Conservation (phyloP, 2,329 filamentous ascomycete species). For the Aspergillus hortae region DNA sequence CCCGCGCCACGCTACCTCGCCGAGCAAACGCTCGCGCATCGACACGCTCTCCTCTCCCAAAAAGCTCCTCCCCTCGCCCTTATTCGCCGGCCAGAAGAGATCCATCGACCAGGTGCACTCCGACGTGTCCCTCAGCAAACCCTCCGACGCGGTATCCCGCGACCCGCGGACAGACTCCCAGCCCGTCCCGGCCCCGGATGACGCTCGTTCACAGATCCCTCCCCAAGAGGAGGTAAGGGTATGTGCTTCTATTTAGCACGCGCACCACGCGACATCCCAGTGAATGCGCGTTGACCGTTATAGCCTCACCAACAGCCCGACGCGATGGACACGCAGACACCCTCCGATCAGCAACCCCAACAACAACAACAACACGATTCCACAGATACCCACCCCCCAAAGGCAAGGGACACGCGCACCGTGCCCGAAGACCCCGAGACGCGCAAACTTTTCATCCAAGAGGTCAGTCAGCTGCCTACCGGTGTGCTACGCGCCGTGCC, state of each 20-base stretch:
- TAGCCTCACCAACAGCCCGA: conserved; percentile 11
- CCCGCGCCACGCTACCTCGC: conserved; percentile 20
- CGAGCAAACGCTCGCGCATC: conserved; percentile 25
- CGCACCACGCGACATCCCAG: no score
- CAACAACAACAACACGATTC: conserved; percentile 18
- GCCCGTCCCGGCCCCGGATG: not conserved
- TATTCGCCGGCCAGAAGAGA: conserved; percentile 39
- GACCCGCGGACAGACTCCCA: not conserved
- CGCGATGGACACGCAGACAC: conserved; percentile 14
- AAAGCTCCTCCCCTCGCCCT: conserved; percentile 31
- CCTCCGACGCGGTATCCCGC: conserved; percentile 3
- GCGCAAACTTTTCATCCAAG: conserved; percentile 39
- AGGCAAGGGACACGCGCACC: conserved; percentile 8
- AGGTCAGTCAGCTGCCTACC: conserved; percentile 33
- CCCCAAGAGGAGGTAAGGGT: conserved; percentile 18
- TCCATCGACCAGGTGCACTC: conserved; percentile 37
- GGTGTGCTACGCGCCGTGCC: no score
- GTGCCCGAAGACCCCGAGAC: conserved; percentile 34
- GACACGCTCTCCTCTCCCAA: conserved; percentile 22
- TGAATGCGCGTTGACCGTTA: conserved; percentile 1
- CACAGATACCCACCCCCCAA: conserved; percentile 9
- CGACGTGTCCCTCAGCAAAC: conserved; percentile 17
- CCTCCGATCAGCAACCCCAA: conserved; percentile 13
- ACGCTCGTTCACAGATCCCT: conserved; percentile 14
- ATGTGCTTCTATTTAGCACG: not conserved